Conservation (phyloP, 148 eudicot genomes). For the Amaranthus hypochondriacus region DNA sequence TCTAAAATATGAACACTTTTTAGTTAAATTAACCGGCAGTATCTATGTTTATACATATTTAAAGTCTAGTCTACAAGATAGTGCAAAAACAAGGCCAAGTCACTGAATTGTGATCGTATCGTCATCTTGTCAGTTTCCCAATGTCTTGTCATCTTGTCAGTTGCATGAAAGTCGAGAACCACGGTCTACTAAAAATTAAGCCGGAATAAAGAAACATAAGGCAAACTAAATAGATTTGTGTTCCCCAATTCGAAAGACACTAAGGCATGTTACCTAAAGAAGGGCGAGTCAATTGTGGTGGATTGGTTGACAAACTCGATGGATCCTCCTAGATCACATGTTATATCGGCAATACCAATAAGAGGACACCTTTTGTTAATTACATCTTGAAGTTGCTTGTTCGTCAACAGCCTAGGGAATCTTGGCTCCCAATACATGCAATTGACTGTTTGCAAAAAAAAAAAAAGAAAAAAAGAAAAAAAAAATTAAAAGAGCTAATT, state of each 20-base stretch:
- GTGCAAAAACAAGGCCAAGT: too few relatives aligned
- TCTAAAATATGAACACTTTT: neutral
- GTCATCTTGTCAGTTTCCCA: neutral
- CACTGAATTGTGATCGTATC: too few relatives aligned
- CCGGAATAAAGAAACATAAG: neutral
- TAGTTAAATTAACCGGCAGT: neutral
- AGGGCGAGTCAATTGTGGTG: slow-evolving; percentile 86
- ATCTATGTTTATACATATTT: neutral
- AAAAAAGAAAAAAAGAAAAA: neutral
- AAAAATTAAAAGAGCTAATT: too few relatives aligned
- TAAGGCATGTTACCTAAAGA: slow-evolving; percentile 58
- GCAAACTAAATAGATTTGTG: neutral
- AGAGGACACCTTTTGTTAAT: slow-evolving; percentile 60
- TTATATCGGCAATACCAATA: slow-evolving; percentile 88
- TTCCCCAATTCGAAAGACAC: neutral
- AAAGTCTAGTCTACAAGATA: neutral
- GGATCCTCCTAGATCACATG: slow-evolving; percentile 97
- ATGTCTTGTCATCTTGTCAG: neutral
- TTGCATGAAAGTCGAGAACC: neutral
- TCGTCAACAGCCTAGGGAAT: slow-evolving; percentile 80
- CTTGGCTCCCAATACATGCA: slow-evolving; percentile 99
- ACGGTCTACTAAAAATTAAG: neutral
- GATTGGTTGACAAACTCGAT: slow-evolving; percentile 79
- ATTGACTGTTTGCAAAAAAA: slow-evolving; percentile 55
- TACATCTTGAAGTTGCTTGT: slow-evolving; percentile 68